Percentiles rank a stretch among this genome's conserved stretches.
Conservation (phyloP, 1,139 yeast species). For the Hansenula sp. region DNA sequence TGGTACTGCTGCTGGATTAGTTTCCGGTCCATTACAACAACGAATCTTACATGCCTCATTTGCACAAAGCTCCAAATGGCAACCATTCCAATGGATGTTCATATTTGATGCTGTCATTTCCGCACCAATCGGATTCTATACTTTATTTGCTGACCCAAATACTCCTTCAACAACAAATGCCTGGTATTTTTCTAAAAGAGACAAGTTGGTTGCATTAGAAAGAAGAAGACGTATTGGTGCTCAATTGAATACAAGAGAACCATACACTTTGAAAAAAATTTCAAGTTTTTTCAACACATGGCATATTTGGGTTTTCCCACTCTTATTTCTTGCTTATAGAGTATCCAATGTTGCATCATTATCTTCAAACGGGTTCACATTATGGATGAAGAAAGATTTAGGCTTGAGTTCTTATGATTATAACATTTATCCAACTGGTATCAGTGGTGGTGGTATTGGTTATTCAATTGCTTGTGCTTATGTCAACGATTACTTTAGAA, state of each 20-base stretch:
- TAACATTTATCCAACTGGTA: conserved; percentile 45
- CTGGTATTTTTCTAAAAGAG: conserved; percentile 29
- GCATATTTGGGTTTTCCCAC: conserved; percentile 41
- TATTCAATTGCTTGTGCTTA: conserved; percentile 36
- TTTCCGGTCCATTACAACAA: conserved; percentile 43
- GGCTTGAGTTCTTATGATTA: conserved; percentile 35
- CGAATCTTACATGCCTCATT: conserved; percentile 27
- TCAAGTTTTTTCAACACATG: conserved; percentile 39
- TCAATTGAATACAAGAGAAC: conserved; percentile 37
- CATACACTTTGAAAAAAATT: conserved; percentile 35
- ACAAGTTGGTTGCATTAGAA: conserved; percentile 30
- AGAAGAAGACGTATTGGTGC: conserved; percentile 40
- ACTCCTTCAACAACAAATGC: conserved; percentile 32
- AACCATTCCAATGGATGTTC: conserved; percentile 47
- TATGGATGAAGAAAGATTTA: conserved; percentile 43
- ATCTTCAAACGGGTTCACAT: conserved; percentile 45
- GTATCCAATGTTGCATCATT: conserved; percentile 39
- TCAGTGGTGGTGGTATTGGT: conserved; percentile 40
- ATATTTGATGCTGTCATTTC: conserved; percentile 44
- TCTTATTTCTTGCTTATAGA: conserved; percentile 42
- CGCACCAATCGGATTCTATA: conserved; percentile 19
- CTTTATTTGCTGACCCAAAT: conserved; percentile 37
- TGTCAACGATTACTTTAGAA: conserved; percentile 40
- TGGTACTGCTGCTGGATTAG: conserved; percentile 41
- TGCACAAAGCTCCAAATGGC: conserved; percentile 29